Base-by-base conservation (phyloP, 129 eudicot genomes). In the Cynara cardunculus region DNA sequence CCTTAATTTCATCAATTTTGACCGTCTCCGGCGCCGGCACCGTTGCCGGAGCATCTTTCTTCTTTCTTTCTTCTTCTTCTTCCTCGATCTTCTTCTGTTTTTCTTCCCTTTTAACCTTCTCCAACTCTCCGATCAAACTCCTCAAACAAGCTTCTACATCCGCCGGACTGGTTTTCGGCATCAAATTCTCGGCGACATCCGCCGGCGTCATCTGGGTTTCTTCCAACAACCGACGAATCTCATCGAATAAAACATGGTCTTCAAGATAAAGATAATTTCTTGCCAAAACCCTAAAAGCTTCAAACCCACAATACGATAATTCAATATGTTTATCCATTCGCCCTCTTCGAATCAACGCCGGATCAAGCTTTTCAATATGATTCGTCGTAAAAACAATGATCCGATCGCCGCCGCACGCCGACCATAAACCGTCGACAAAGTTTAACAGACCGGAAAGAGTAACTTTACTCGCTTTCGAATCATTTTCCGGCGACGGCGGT, bases 121-220 rank as follows among this genome's bases (percentile, higher is more conserved):
- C 76, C 79, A 84, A 64, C 68, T 80, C 87, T 24, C 25, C 87
- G 26, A 84, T 73, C 76, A 84, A 71, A 19, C 68, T 66, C 79
- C 35, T 73, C 78, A 84, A 78, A 70, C 87, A 78, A 62, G 46
- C 56, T 18, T 84, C 83, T 0, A 19, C 25, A 22, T 83, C 75
- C 19, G 69, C 74, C 64, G 83, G 71, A 65, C 31, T 62, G 0
- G 86, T 78, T 61, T 83, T 83, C 66, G 82, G 86, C 82, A 83
- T 83, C 78, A 83, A n/a, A 64, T 83, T 83, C 75, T 83, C 83
- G 1, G 86, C 86, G 13, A 83, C 86, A 49, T 83, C 86, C n/a
- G 82, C 82, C 49, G 86, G 86, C 12, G 73, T 83, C 86, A 83
- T 83, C 72, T 72, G 18, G 25, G 18, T 4, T 16, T 66, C 87